Conservation (phyloP, 768 basidiomycete genomes). For the Royoungia palumana region DNA sequence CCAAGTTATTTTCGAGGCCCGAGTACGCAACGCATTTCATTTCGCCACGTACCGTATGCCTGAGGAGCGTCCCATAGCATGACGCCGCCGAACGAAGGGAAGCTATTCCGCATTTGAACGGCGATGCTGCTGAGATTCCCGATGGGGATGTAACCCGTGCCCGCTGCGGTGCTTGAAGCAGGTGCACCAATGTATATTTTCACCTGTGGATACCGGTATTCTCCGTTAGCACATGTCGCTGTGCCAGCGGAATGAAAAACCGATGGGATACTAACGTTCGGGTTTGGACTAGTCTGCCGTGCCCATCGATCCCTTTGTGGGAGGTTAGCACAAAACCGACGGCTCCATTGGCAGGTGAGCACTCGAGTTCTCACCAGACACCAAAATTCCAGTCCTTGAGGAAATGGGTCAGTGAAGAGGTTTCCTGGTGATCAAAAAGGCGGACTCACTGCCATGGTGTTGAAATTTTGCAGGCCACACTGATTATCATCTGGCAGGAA, state of each 20-base stretch:
- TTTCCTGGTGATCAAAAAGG: background rate
- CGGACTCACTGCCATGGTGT: conserved; percentile 47
- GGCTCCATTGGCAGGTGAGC: no score
- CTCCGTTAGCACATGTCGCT: conserved; percentile 1
- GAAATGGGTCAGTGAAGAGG: background rate
- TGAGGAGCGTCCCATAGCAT: conserved; percentile 47
- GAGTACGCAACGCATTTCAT: background rate
- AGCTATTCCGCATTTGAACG: conserved; percentile 34
- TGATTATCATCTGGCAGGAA: conserved; percentile 38
- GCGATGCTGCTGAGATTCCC: conserved; percentile 33
- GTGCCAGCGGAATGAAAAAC: background rate
- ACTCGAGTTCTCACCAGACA: conserved; percentile 23
- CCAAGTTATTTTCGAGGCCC: conserved; percentile 6
- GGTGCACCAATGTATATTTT: conserved; percentile 45
- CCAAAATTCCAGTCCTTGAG: conserved; percentile 47
- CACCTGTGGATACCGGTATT: conserved; percentile 13
- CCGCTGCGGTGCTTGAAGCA: conserved; percentile 40
- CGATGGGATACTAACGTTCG: conserved; percentile 29
- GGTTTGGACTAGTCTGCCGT: conserved; percentile 38
- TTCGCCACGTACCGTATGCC: conserved; percentile 28
- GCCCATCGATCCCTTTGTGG: conserved; percentile 45
- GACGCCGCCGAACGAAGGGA: conserved; percentile 43
- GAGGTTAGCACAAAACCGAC: conserved; percentile 5
- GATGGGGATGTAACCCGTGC: conserved; percentile 37
- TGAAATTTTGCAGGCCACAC: conserved; percentile 47